These are phyloP conservation scores for Penicillium turbatum DNA, from an alignment of 495 filamentous ascomycete genomes.

Conservation along the genomic window DNA sequence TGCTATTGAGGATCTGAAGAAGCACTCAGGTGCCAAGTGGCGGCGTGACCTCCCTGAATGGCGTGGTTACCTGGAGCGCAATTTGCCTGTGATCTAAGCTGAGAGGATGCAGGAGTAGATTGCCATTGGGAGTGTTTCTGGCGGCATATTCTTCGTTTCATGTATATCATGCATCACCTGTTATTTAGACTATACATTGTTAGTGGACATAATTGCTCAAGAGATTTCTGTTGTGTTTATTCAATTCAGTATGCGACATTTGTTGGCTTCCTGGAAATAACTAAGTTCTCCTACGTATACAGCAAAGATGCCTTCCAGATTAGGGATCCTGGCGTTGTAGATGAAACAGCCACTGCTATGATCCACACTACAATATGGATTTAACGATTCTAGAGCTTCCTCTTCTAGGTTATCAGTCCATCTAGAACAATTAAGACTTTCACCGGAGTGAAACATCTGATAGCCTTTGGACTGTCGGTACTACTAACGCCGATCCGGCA, in stretches of 20 bases:
- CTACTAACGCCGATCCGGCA: neutral
- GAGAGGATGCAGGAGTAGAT: neutral
- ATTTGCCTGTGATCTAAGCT: conserved; percentile 43
- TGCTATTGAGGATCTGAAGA: conserved; percentile 64
- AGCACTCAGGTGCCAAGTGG: conserved; percentile 30
- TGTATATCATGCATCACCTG: conserved; percentile 2
- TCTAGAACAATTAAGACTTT: neutral
- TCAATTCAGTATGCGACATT: neutral
- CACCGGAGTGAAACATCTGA: neutral
- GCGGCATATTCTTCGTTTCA: neutral
- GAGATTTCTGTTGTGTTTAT: neutral
- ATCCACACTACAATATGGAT: neutral
- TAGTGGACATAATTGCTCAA: neutral
- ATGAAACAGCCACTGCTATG: neutral
- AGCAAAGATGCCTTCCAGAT: neutral
- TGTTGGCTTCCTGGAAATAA: neutral
- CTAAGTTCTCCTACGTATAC: neutral
- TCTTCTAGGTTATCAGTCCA: neutral
- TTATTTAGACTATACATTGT: neutral
- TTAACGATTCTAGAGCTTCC: neutral
- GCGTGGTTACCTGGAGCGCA: conserved; percentile 47
- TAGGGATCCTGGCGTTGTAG: neutral
- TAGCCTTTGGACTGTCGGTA: neutral
- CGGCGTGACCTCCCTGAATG: conserved; percentile 49
- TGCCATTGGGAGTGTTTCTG: neutral